phyloP scores from a whole-genome alignment of 805 yeast genomes.

The Danielozyma ontarioensis region DNA sequence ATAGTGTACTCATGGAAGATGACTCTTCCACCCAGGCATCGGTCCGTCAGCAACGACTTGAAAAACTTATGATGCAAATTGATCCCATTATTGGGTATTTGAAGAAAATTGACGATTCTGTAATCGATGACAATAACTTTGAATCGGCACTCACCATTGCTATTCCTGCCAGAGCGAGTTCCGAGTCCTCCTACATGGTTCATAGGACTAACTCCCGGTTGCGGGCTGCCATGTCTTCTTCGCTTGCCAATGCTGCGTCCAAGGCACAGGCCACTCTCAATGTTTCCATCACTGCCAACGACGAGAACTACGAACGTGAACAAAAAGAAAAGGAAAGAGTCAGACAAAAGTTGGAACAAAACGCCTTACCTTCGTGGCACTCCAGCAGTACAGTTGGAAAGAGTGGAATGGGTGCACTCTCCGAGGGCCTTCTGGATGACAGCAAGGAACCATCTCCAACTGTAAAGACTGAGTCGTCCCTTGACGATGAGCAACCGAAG shows the following conservation, averaged over 20 bases:
- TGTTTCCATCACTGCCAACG: constrained; percentile 85
- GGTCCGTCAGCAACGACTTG: constrained; percentile 74
- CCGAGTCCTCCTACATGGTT: constrained; percentile 65
- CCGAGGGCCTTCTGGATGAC: constrained; percentile 37
- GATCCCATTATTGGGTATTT: constrained; percentile 82
- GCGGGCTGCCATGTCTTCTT: constrained; percentile 25
- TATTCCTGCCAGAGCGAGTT: constrained; percentile 74
- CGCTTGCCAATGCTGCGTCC: constrained; percentile 46
- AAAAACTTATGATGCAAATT: constrained; percentile 80
- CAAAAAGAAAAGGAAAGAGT: constrained; percentile 60
- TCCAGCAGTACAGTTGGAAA: constrained; percentile 84
- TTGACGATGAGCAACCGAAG: constrained; percentile 7
- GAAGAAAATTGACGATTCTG: constrained; percentile 45
- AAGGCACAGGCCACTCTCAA: constrained; percentile 81
- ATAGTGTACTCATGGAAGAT: constrained; percentile 74
- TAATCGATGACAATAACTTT: constrained; percentile 36
- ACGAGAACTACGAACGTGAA: constrained; percentile 67
- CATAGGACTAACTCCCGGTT: constrained; percentile 30
- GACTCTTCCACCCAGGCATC: constrained; percentile 80
- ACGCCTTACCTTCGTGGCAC: constrained; percentile 97
- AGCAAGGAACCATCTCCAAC: constrained; percentile 16
- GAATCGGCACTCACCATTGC: constrained; percentile 64
- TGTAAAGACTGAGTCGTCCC: constrained; percentile 9
- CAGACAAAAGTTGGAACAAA: constrained; percentile 74
- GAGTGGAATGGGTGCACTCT: constrained; percentile 49